Evolutionary conservation across 495 filamentous ascomycete species (phyloP).

Genomic region (Aspergillus hancockii): DNA sequence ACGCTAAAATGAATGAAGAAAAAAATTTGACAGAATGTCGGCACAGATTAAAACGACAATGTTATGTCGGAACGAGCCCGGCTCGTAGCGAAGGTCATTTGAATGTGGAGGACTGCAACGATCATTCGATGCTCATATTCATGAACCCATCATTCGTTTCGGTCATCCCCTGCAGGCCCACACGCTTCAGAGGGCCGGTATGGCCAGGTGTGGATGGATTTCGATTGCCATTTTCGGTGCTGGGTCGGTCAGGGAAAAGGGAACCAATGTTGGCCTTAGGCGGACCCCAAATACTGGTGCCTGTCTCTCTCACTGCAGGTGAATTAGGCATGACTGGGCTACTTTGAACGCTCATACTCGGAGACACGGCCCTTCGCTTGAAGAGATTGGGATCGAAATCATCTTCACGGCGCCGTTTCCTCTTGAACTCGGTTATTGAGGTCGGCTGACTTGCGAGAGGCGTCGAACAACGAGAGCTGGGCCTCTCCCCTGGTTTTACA

Average conservation of each 20-base stretch:
- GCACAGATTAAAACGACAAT: background rate
- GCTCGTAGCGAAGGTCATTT: conserved; percentile 10
- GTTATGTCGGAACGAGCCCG: conserved; percentile 10
- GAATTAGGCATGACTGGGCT: conserved; percentile 82
- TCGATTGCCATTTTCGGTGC: conserved; percentile 42
- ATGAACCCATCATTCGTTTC: conserved; percentile 95
- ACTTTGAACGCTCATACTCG: conserved; percentile 87
- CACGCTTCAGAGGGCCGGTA: conserved; percentile 57
- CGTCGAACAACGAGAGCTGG: conserved; percentile 50
- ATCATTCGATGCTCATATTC: conserved; percentile 91
- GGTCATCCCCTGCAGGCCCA: conserved; percentile 93
- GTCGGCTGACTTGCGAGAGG: conserved; percentile 45
- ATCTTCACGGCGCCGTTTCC: conserved; percentile 84
- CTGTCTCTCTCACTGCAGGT: conserved; percentile 66
- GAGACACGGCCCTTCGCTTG: conserved; percentile 91
- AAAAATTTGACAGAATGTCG: background rate
- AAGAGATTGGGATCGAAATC: conserved; percentile 87
- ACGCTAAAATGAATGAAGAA: conserved; percentile 7
- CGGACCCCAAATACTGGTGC: conserved; percentile 69
- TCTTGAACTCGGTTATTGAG: conserved; percentile 67
- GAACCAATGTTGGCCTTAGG: conserved; percentile 58
- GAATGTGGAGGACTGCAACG: background rate
- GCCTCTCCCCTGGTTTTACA: conserved; percentile 32
- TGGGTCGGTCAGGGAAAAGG: conserved; percentile 51
- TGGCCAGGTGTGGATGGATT: conserved; percentile 28